Conservation (phyloP, 768 basidiomycete genomes). For the Mycena vitilis region DNA sequence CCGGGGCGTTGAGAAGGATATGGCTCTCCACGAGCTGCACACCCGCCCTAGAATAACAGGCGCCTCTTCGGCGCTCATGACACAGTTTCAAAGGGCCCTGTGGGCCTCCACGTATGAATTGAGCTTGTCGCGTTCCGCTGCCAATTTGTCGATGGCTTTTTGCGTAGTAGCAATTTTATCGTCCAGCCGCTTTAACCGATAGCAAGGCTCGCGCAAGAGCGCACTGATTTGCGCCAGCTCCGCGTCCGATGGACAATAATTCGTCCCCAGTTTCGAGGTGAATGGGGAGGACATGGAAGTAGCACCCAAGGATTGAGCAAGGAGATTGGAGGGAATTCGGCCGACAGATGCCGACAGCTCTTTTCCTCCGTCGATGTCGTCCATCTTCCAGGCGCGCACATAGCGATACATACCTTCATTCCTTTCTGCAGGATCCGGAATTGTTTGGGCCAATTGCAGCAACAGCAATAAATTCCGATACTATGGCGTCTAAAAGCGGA, state of each 20-base stretch:
- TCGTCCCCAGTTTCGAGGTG: conserved; percentile 22
- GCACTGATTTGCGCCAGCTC: not conserved
- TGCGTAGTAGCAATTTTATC: conserved; percentile 20
- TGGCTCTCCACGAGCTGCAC: conserved; percentile 43
- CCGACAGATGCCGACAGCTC: too few relatives aligned
- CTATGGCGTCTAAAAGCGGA: conserved; percentile 35
- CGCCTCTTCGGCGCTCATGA: conserved; percentile 34
- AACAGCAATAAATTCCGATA: too few relatives aligned
- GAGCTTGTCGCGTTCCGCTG: conserved; percentile 8
- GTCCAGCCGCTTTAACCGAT: conserved; percentile 3
- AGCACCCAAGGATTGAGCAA: too few relatives aligned
- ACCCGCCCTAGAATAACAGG: conserved; percentile 42
- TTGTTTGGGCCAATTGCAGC: too few relatives aligned
- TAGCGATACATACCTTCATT: too few relatives aligned
- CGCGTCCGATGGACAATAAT: conserved; percentile 18
- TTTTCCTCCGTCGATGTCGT: too few relatives aligned
- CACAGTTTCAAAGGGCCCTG: conserved; percentile 37
- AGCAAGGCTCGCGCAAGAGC: conserved; percentile 6
- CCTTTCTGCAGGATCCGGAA: too few relatives aligned
- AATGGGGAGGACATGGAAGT: conserved; percentile 10
- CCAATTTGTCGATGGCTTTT: conserved; percentile 18
- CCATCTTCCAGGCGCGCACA: too few relatives aligned
- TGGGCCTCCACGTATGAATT: conserved; percentile 34
- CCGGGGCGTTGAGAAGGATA: conserved; percentile 34
- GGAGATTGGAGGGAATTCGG: too few relatives aligned